Base-by-base conservation (phyloP, 2,329 filamentous ascomycete genomes). In the Pseudocercospora musae region DNA sequence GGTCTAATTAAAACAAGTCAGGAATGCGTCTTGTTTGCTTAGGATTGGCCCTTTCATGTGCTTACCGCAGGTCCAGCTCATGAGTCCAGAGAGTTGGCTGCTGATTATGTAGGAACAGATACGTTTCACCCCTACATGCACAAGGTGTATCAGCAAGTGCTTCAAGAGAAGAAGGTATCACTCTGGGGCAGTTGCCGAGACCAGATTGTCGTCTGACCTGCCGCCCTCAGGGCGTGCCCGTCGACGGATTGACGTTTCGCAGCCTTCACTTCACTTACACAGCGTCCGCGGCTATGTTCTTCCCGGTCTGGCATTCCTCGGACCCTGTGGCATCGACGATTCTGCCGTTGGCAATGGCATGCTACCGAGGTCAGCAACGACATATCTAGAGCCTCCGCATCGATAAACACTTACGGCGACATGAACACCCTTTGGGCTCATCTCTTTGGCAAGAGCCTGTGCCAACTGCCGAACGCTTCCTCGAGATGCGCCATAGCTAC, bases 211-310 rank as follows among this genome's bases (percentile, higher is more conserved):
- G 27, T 7, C 27, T 29, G 27, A 29, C 11, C 31, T 33, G 4
- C 31, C 31, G 8, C 2, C 11, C 13, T 10, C 13, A 37, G 33
- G 3, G 33, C 13, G 1, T 4, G 8, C 33, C 15, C 2, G 33
- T 37, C 4, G 33, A 37, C 13, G 23, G 23, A 84, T 72, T 77
- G 78, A 85, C 8, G 85, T 67, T 31, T 8, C 2, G 29, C 29
- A 31, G 29, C 29, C 9, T 31, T 71, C 86, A 85, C 2, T 81
- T 81, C 73, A 82, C 80, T 2, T 84, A 84, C 3, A 87, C 82
- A 25, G 81, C 82, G 70, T 86, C 83, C 0, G 83, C 82, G 56
- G 81, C 81, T 76, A 86, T 87, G 61, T 80, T 82, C 77, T 83
- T 84, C 2, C 84, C 83, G 0, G 69, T 77, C 67, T 75, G 74